Conservation (phyloP, 306 rosid species). For the Rosa rugosa region DNA sequence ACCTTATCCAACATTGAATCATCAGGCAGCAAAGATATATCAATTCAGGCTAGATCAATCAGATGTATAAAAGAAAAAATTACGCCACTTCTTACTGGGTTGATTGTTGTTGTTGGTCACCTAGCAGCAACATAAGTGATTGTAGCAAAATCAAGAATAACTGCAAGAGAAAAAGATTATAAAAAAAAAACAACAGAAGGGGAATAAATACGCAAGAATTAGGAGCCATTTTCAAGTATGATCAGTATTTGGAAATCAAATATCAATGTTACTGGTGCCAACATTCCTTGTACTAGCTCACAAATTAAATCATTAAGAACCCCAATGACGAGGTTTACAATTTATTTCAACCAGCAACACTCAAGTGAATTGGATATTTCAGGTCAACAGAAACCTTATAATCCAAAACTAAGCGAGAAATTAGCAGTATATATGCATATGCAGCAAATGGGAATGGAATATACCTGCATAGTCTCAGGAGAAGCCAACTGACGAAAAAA, state of each 20-base stretch:
- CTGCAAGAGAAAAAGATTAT: constrained; percentile 35
- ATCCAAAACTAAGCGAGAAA: background rate
- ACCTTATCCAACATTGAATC: background rate
- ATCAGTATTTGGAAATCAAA: background rate
- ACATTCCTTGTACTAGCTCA: background rate
- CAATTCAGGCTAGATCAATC: background rate
- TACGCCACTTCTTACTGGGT: constrained; percentile 57
- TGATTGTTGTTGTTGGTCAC: constrained; percentile 62
- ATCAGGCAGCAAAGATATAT: background rate
- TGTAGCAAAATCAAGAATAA: constrained; percentile 63
- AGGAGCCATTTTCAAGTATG: background rate
- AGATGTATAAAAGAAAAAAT: constrained; percentile 12
- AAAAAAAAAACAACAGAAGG: background rate
- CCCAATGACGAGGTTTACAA: background rate
- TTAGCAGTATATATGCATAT: background rate
- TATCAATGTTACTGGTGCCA: background rate
- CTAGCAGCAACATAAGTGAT: constrained; percentile 59
- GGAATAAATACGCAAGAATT: background rate
- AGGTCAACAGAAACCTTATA: background rate
- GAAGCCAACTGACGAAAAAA: constrained; percentile 70
- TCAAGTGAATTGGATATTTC: background rate
- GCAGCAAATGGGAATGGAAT: background rate
- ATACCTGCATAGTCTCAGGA: constrained; percentile 91
- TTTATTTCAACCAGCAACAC: background rate
- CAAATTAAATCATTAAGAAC: background rate